A percentile compares a stretch with the other conserved stretches of the same genome.
phyloP scores from a whole-genome alignment of 306 rosid species.

The apple (Malus domestica) region DNA sequence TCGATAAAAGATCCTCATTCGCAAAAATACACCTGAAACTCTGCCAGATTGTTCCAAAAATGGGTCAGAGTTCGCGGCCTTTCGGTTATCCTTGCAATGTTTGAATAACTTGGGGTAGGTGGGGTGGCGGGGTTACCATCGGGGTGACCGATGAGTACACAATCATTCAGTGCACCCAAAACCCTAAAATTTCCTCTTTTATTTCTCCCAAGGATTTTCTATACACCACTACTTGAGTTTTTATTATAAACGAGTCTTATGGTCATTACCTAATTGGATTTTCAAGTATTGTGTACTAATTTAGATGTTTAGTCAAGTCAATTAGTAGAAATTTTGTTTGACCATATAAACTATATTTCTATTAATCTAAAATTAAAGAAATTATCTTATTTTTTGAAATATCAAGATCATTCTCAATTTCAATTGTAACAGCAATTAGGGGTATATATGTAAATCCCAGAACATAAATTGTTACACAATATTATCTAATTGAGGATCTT shows the following conservation, averaged over 20 bases:
- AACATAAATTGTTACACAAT: too few species aligned
- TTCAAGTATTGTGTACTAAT: neutral
- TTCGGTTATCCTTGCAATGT: neutral
- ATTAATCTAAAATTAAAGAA: neutral
- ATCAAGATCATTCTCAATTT: too few species aligned
- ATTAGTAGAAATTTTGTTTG: neutral
- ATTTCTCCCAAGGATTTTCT: neutral
- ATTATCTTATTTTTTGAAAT: too few species aligned
- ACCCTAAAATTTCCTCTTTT: neutral
- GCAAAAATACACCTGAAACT: neutral
- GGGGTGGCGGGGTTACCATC: neutral
- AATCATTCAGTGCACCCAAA: neutral
- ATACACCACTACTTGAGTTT: neutral
- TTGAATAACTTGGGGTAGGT: neutral
- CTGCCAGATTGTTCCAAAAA: conserved; percentile 1
- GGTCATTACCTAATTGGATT: neutral
- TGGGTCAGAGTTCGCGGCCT: conserved; percentile 32
- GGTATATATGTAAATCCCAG: too few species aligned
- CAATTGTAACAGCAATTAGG: too few species aligned
- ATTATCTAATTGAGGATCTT: too few species aligned
- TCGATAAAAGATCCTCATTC: too few species aligned
- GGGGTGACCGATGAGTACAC: neutral
- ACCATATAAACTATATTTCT: neutral
- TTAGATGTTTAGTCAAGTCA: neutral
- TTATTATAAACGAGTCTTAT: neutral